Percentiles rank a stretch among this genome's conserved stretches.
Conservation (phyloP, 805 yeast species). For the Metschnikowia shivogae region DNA sequence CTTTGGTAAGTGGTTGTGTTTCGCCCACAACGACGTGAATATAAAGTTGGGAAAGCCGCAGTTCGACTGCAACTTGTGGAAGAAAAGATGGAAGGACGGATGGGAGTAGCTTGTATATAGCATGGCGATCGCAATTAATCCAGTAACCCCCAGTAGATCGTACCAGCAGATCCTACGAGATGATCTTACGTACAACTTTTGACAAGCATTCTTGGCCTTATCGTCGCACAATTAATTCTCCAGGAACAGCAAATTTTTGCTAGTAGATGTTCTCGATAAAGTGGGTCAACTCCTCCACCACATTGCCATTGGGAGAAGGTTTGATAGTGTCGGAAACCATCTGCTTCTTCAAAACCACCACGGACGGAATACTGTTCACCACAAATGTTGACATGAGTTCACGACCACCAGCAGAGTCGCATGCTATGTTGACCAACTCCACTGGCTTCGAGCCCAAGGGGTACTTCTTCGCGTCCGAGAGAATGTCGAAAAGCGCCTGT, state of each 20-base stretch:
- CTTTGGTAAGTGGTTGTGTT: constrained; percentile 88
- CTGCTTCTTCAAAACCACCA: constrained; percentile 65
- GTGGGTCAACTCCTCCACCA: constrained; percentile 28
- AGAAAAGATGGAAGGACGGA: constrained; percentile 91
- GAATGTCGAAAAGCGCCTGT: constrained; percentile 47
- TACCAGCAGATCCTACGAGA: neutral
- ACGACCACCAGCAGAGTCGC: constrained; percentile 60
- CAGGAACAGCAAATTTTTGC: no score
- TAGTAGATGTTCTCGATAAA: constrained; percentile 27
- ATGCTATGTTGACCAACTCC: constrained; percentile 66
- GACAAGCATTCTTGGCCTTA: neutral
- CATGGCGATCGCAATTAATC: no score
- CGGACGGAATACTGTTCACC: constrained; percentile 56
- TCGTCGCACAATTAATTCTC: neutral
- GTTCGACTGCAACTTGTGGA: constrained; percentile 89
- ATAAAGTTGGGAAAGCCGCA: constrained; percentile 75
- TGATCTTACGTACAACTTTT: neutral
- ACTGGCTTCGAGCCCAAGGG: constrained; percentile 40
- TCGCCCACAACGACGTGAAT: constrained; percentile 94
- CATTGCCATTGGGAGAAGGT: constrained; percentile 18
- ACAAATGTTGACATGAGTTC: constrained; percentile 55
- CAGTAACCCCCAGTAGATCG: no score
- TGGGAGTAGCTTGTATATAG: constrained; percentile 47
- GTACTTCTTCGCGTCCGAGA: constrained; percentile 20
- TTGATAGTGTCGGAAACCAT: constrained; percentile 41